These are phyloP conservation scores for Rubia balearica DNA, from an alignment of 305 asterid genomes.

Conservation along the genomic window DNA sequence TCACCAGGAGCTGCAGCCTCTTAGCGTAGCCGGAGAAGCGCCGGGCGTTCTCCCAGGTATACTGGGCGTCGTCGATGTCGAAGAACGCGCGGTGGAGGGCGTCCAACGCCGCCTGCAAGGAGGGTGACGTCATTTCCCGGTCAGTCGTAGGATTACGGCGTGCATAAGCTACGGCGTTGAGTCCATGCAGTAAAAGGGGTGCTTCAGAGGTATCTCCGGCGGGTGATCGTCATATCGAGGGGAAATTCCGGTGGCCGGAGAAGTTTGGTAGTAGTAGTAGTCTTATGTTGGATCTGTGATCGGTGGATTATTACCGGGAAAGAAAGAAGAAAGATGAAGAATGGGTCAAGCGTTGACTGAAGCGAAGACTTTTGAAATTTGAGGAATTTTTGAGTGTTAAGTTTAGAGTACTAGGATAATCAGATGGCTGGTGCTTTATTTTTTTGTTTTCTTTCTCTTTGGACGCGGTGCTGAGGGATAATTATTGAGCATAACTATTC, in stretches of 20 bases:
- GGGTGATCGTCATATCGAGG: not conserved
- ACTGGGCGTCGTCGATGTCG: conserved; percentile 9
- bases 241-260: not conserved
- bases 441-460: not conserved
- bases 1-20: conserved; percentile 20
- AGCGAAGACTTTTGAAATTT: not conserved
- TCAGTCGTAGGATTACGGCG: not conserved
- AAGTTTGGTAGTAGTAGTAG: not conserved
- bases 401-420: too few species aligned
- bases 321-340: not conserved
- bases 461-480: conserved; percentile 1
- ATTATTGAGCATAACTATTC: not conserved
- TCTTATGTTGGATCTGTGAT: not conserved
- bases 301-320: not conserved
- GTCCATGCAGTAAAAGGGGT: not conserved
- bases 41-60: conserved; percentile 24
- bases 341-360: conserved; percentile 12
- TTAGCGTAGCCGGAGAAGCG: conserved; percentile 22
- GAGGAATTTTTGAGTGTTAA: not conserved
- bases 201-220: not conserved
- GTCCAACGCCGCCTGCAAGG: conserved; percentile 14
- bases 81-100: conserved; percentile 13
- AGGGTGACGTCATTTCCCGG: conserved; percentile 17
- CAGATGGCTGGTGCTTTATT: not conserved
- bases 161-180: not conserved